These are phyloP conservation scores for Tritrichomonas foetus DNA, from an alignment of 208 protist species.

Conservation along the genomic window DNA sequence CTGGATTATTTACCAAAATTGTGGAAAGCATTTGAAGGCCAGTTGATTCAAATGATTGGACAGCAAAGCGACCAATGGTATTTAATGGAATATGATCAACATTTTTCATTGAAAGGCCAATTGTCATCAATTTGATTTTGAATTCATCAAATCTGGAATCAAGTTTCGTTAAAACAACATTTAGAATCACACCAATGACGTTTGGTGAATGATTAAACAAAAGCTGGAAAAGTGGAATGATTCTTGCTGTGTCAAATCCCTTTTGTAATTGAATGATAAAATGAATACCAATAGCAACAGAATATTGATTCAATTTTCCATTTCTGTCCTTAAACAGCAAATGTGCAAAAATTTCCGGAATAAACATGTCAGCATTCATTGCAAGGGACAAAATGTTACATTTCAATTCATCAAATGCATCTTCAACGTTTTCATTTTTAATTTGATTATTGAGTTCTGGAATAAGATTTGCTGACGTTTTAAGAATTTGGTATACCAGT, in stretches of 20 bases:
- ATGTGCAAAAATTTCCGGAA: background rate
- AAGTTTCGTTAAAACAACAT: background rate
- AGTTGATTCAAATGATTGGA: background rate
- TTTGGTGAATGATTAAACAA: background rate
- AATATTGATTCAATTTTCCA: background rate
- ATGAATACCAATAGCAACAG: background rate
- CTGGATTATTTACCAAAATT: background rate
- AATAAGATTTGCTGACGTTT: background rate
- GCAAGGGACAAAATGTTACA: background rate
- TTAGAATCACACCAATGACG: background rate
- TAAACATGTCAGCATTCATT: background rate
- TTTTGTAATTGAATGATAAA: background rate
- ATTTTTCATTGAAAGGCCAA: background rate
- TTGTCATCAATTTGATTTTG: background rate
- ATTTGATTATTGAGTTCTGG: background rate
- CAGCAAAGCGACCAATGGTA: background rate
- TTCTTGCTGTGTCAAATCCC: background rate
- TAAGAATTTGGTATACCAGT: background rate
- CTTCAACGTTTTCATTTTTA: background rate
- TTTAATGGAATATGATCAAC: background rate
- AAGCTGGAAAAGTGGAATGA: background rate
- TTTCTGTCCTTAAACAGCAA: background rate
- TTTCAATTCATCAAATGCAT: background rate
- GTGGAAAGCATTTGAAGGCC: background rate
- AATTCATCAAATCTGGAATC: background rate